Evolutionary conservation across 768 basidiomycete species (phyloP), one percentile per base, ranked within the genome.

Genomic region (Mrakia gelida): DNA sequence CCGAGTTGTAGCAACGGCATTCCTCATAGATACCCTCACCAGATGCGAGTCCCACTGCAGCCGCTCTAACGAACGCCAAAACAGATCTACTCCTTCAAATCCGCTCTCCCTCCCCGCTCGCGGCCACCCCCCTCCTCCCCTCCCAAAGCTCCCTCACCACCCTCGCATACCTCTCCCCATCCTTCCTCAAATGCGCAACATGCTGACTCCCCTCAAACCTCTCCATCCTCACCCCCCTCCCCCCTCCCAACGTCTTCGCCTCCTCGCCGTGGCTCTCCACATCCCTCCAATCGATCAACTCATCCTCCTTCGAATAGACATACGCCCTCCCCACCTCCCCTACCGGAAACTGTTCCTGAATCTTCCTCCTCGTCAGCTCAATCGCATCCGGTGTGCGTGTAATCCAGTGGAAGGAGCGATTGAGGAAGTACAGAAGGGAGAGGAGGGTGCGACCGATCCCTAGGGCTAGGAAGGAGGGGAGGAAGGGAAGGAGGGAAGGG

Each of bases 181-280:
- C 67, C 18, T 41, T 38, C 67, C 41, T 70, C 34, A 70, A 41
- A 70, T 70, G 67, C 21, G 38, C 38, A 15, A 70, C 67, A 70
- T 70, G 67, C 34, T 23, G 38, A 70, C 67, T 59, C 59, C 59
- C 67, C 32, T n/a, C 41, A 11, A 70, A 70, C 67, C 34, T 41
- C 67, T 70, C 67, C 67, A 70, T 23, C 38, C 34, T 70, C 67
- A 70, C 67, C 38, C 18, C 45, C 67, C 38, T 41, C 1, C 8
- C 67, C 23, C 38, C 67, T 41, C 38, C 38, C 67, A 23, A 23
- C 23, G 21, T 41, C 67, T 41, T 15, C 41, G 34, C 63, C 32
- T 32, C 30, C 63, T 23, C 9, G 41, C 34, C 67, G 9, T 70
- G 67, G 8, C 41, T 41, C 41, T 70, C 67, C 4, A 70, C 67